A percentile compares a stretch with the other conserved stretches of the same genome.
phyloP scores from a whole-genome alignment of 495 filamentous ascomycete species.

The Hypomontagnella monticulosa region DNA sequence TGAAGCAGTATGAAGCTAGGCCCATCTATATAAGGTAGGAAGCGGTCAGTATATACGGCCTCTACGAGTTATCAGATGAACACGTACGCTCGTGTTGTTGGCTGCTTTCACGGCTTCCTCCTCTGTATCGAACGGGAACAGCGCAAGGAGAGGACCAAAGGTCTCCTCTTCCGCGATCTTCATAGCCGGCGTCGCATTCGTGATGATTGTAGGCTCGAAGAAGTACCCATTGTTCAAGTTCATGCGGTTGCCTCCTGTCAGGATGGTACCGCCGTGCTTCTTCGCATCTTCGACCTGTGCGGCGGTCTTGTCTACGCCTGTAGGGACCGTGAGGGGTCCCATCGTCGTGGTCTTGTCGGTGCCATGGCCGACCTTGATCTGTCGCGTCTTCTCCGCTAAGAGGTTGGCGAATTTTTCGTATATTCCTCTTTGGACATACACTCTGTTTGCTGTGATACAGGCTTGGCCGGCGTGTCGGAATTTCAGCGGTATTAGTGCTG shows the following conservation, averaged over 20 bases:
- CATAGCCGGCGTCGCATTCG: constrained; percentile 69
- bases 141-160: constrained; percentile 73
- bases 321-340: constrained; percentile 73
- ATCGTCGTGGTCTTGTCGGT: constrained; percentile 66
- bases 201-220: constrained; percentile 76
- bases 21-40: constrained; percentile 61
- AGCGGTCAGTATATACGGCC: neutral
- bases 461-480: constrained; percentile 77
- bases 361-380: constrained; percentile 73
- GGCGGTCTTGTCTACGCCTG: constrained; percentile 69
- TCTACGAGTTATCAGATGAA: neutral
- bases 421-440: constrained; percentile 71
- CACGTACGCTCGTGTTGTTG: constrained; percentile 65
- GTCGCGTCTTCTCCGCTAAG: constrained; percentile 62
- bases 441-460: constrained; percentile 76
- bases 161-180: constrained; percentile 73
- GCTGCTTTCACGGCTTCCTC: constrained; percentile 70
- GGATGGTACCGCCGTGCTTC: constrained; percentile 66
- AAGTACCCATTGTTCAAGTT: constrained; percentile 64
- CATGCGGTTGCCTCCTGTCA: constrained; percentile 64
- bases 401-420: constrained; percentile 64
- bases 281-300: constrained; percentile 71
- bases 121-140: constrained; percentile 76
- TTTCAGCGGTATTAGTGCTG: constrained; percentile 67
- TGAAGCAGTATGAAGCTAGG: constrained; percentile 76